Conservation (phyloP, 495 filamentous ascomycete species). For the Penicillium odoratum region DNA sequence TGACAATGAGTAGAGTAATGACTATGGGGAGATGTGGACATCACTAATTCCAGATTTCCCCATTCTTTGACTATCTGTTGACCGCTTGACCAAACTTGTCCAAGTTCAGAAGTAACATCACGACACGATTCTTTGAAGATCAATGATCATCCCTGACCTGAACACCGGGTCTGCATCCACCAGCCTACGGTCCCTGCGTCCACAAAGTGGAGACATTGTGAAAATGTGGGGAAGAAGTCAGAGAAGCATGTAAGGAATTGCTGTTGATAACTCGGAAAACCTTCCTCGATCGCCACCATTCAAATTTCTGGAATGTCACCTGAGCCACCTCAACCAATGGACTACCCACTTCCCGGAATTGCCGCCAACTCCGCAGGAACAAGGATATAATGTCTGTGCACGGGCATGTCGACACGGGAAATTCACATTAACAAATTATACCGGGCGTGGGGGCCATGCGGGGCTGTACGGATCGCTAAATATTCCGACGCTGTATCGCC, state of each 20-base stretch:
- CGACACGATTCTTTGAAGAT: not conserved
- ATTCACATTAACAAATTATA: slow-evolving; percentile 4
- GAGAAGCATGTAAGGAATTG: not conserved
- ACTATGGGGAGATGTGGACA: not conserved
- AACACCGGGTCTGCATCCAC: not conserved
- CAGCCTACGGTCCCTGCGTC: slow-evolving; percentile 5
- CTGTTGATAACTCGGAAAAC: slow-evolving; percentile 13
- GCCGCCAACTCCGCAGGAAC: not conserved
- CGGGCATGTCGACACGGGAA: slow-evolving; percentile 2
- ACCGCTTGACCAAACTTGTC: not conserved
- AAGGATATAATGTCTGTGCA: slow-evolving; percentile 6
- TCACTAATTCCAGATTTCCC: too few species aligned
- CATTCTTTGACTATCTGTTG: not conserved
- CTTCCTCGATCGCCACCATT: slow-evolving; percentile 1
- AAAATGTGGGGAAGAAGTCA: slow-evolving; percentile 7
- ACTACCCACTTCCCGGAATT: slow-evolving; percentile 1
- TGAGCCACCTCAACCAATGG: not conserved
- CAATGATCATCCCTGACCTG: not conserved
- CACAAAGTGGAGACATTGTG: slow-evolving; percentile 1
- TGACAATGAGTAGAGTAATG: too few species aligned
- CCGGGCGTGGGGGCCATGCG: slow-evolving; percentile 10
- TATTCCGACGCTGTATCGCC: slow-evolving; percentile 7
- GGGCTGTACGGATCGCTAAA: slow-evolving; percentile 6
- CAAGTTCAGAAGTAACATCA: not conserved
- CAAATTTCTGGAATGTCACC: slow-evolving; percentile 5